These are phyloP conservation scores for Scedosporium dehoogii DNA, from an alignment of 2,329 filamentous ascomycete genomes.

Conservation along the genomic window DNA sequence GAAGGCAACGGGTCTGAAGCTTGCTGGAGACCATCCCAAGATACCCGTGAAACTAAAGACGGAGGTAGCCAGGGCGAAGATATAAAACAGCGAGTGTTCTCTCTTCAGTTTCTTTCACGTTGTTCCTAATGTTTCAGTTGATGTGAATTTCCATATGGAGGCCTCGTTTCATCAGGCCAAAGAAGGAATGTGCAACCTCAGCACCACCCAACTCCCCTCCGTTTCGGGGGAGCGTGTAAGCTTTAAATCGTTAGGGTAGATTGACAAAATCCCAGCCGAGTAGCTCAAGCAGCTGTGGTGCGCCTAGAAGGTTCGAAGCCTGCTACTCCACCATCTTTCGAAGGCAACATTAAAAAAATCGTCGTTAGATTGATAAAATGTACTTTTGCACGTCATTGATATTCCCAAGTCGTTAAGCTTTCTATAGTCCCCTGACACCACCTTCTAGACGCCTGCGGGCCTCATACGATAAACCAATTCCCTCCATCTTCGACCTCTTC, in stretches of 20 bases:
- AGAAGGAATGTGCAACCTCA: too few relatives aligned
- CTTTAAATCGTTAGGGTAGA: too few relatives aligned
- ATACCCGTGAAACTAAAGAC: conserved; percentile 1
- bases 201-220: too few relatives aligned
- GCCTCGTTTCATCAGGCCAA: too few relatives aligned
- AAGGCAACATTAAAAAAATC: not conserved
- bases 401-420: not conserved
- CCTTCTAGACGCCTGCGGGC: not conserved
- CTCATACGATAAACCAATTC: not conserved
- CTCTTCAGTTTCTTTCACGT: not conserved
- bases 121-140: not conserved
- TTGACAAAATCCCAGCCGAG: not conserved
- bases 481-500: not conserved
- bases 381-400: not conserved
- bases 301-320: too few relatives aligned
- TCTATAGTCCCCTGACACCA: not conserved
- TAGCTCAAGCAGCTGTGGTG: not conserved
- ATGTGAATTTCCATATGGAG: too few relatives aligned
- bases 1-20: conserved; percentile 54
- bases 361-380: not conserved
- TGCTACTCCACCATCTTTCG: too few relatives aligned
- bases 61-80: conserved; percentile 27
- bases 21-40: conserved; percentile 44
- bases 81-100: conserved; percentile 19
- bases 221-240: too few relatives aligned